A percentile compares a stretch with the other conserved stretches of the same genome.
Conservation (phyloP, 2,329 filamentous ascomycete species). For the Claviceps sp. region DNA sequence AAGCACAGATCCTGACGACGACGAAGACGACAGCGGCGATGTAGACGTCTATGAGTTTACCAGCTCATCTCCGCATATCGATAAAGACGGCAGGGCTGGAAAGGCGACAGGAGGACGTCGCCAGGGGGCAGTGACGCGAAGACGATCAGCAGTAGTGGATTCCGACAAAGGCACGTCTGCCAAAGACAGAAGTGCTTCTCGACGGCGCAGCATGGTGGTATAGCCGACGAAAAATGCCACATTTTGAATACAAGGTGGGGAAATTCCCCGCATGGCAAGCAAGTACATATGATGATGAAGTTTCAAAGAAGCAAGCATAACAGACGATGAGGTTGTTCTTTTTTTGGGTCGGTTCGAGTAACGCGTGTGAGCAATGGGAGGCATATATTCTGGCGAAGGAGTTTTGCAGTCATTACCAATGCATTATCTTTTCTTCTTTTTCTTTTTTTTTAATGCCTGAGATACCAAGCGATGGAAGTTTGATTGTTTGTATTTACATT, state of each 20-base stretch:
- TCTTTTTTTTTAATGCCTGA: slow-evolving; percentile 13
- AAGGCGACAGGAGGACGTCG: slow-evolving; percentile 17
- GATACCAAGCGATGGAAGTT: slow-evolving; percentile 23
- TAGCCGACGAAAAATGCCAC: slow-evolving; percentile 21
- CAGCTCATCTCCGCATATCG: slow-evolving; percentile 29
- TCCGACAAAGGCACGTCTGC: slow-evolving; percentile 20
- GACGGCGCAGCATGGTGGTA: slow-evolving; percentile 48
- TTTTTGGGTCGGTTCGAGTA: background rate
- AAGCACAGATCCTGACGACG: slow-evolving; percentile 1
- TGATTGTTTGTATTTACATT: slow-evolving; percentile 19
- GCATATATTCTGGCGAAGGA: slow-evolving; percentile 13
- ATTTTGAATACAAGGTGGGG: slow-evolving; percentile 18
- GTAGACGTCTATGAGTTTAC: slow-evolving; percentile 43
- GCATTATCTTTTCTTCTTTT: background rate
- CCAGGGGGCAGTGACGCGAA: slow-evolving; percentile 21
- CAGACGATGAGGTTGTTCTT: background rate
- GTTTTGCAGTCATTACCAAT: slow-evolving; percentile 12
- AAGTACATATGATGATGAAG: slow-evolving; percentile 1
- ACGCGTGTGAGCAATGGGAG: slow-evolving; percentile 5
- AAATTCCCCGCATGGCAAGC: background rate
- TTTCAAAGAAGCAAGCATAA: background rate
- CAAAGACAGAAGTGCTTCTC: slow-evolving; percentile 21
- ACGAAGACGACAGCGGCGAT: slow-evolving; percentile 12
- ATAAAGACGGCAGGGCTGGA: slow-evolving; percentile 16
- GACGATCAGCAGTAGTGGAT: slow-evolving; percentile 25